phyloP scores from a whole-genome alignment of 768 basidiomycete genomes.

The Boletus patriciae region DNA sequence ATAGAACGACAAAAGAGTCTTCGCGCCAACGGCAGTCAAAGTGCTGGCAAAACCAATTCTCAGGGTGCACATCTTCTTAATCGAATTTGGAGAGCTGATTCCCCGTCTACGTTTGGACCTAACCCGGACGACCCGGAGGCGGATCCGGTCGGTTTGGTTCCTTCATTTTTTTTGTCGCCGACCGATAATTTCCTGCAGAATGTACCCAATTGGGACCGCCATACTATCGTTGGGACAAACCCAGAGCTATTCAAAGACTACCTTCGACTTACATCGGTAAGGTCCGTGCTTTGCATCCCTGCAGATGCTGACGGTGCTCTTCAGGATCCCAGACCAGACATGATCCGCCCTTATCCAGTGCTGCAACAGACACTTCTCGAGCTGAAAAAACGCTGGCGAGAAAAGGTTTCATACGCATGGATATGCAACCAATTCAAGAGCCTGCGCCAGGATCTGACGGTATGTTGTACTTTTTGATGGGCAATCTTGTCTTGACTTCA shows the following conservation, averaged over 20 bases:
- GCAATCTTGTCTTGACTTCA: slow-evolving; percentile 5
- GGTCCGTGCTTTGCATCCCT: not conserved
- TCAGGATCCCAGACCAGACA: slow-evolving; percentile 94
- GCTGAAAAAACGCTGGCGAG: slow-evolving; percentile 86
- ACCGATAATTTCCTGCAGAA: slow-evolving; percentile 54
- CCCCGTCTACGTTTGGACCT: slow-evolving; percentile 48
- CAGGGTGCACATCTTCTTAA: slow-evolving; percentile 56
- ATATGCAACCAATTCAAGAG: slow-evolving; percentile 99
- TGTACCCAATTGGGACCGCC: slow-evolving; percentile 93
- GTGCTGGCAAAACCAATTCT: slow-evolving; percentile 44
- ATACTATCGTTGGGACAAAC: slow-evolving; percentile 92
- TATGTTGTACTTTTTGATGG: slow-evolving; percentile 43
- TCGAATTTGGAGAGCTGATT: slow-evolving; percentile 42
- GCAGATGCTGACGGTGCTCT: slow-evolving; percentile 5
- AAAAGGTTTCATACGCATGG: slow-evolving; percentile 76
- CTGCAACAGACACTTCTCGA: slow-evolving; percentile 83
- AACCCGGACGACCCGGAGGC: slow-evolving; percentile 68
- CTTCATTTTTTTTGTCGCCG: not conserved
- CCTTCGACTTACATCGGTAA: slow-evolving; percentile 86
- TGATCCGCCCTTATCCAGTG: slow-evolving; percentile 85
- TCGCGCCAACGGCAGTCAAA: slow-evolving; percentile 32
- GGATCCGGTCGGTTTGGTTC: slow-evolving; percentile 54
- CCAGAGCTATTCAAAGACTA: slow-evolving; percentile 94
- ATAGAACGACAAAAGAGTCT: slow-evolving; percentile 68
- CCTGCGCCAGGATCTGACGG: slow-evolving; percentile 94